Evolutionary conservation across 345 rosid species (phyloP).

Genomic region (Sonneratia caseolaris): DNA sequence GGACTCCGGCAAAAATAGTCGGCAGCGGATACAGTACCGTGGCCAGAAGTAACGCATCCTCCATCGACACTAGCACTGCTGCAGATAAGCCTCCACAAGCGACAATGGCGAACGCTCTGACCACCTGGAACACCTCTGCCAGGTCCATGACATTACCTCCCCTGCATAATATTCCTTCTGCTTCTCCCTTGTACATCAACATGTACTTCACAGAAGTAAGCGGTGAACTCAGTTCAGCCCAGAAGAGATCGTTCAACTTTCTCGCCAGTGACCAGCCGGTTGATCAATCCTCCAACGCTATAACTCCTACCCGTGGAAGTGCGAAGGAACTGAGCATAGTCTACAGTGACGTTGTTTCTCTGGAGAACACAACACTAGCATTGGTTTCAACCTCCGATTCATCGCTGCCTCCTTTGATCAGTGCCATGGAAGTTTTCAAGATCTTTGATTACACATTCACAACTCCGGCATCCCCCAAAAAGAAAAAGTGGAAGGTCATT

Average conservation of each 20-base stretch:
- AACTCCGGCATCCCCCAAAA: neutral
- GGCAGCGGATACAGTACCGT: neutral
- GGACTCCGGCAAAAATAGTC: neutral
- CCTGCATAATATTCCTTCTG: neutral
- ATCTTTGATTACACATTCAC: neutral
- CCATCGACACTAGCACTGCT: neutral
- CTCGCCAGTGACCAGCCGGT: neutral
- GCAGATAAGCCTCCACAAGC: neutral
- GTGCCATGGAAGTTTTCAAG: constrained; percentile 3
- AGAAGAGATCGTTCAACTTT: neutral
- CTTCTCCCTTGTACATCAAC: neutral
- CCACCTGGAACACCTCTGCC: neutral
- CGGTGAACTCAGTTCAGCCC: neutral
- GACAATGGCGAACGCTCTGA: neutral
- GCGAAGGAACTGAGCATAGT: neutral
- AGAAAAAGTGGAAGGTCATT: neutral
- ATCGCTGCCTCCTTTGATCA: neutral
- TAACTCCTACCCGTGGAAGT: neutral
- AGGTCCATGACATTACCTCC: neutral
- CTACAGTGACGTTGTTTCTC: neutral
- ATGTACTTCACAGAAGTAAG: neutral
- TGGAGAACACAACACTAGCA: neutral
- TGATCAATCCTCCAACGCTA: neutral
- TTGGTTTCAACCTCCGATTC: neutral
- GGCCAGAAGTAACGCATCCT: neutral